Conservation (phyloP, 2,329 filamentous ascomycete genomes). For the Aspergillus spinulosporus region DNA sequence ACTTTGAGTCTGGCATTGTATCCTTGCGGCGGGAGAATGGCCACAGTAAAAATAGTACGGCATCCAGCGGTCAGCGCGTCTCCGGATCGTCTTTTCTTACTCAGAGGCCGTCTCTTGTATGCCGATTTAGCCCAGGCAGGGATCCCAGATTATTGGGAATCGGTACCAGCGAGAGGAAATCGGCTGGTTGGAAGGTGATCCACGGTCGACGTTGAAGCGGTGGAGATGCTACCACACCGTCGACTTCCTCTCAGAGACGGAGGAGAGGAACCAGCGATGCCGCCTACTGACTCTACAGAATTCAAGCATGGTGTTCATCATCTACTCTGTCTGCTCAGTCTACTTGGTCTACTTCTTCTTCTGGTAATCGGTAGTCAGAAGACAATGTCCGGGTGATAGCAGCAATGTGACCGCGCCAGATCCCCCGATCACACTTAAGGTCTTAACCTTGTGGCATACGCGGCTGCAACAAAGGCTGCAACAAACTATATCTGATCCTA, state of each 20-base stretch:
- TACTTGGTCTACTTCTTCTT: not conserved
- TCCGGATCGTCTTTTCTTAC: not conserved
- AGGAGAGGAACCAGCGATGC: not conserved
- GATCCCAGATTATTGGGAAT: not conserved
- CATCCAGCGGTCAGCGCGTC: not conserved
- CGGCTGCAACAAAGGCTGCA: constrained; percentile 2
- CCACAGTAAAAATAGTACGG: not conserved
- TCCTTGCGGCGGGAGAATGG: not conserved
- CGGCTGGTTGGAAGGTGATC: constrained; percentile 5
- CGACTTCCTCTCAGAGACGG: not conserved
- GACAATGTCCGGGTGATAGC: not conserved
- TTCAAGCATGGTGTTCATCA: not conserved
- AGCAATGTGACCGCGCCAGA: constrained; percentile 8
- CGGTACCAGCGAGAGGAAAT: not conserved
- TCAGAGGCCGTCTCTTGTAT: not conserved
- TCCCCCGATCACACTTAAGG: constrained; percentile 2
- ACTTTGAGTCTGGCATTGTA: not conserved
- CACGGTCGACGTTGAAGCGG: not conserved
- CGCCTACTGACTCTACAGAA: not conserved
- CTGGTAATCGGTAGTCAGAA: not conserved
- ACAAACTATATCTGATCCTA: not conserved
- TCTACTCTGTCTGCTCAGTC: not conserved
- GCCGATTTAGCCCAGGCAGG: not conserved
- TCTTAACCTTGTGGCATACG: constrained; percentile 6
- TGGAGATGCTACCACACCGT: not conserved